phyloP scores from a whole-genome alignment of 495 filamentous ascomycete genomes.

The Annulohypoxylon nitens region DNA sequence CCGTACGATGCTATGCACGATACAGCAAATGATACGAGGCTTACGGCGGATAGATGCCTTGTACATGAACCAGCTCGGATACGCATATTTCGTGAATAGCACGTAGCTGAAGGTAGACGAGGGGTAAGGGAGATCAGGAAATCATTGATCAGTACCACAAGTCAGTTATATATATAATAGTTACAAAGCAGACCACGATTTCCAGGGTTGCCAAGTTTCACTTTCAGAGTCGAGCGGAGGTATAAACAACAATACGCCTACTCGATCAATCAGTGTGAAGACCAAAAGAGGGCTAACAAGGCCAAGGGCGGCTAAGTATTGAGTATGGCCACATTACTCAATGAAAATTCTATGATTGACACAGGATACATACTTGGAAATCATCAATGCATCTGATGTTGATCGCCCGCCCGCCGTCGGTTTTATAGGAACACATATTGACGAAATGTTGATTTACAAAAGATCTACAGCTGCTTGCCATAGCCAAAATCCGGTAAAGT shows the following conservation, averaged over 20 bases:
- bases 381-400: neutral
- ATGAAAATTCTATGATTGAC: neutral
- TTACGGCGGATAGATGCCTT: conserved; percentile 6
- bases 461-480: conserved; percentile 1
- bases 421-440: conserved; percentile 6
- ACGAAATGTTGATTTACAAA: neutral
- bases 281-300: conserved; percentile 9
- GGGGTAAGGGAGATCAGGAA: neutral
- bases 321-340: neutral
- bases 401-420: conserved; percentile 5
- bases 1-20: conserved; percentile 2
- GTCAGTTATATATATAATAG: conserved; percentile 22
- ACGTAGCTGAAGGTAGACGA: conserved; percentile 1
- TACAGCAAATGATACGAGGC: conserved; percentile 10
- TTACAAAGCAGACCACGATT: conserved; percentile 30
- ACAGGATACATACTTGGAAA: neutral
- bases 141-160: neutral
- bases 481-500: conserved; percentile 22
- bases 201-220: conserved; percentile 12
- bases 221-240: conserved; percentile 20
- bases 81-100: conserved; percentile 30
- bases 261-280: conserved; percentile 15
- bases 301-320: conserved; percentile 32
- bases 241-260: conserved; percentile 17
- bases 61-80: conserved; percentile 11